These are phyloP conservation scores for Wallemia ichthyophaga DNA, from an alignment of 1,284 basidiomycete genomes.

Conservation along the genomic window DNA sequence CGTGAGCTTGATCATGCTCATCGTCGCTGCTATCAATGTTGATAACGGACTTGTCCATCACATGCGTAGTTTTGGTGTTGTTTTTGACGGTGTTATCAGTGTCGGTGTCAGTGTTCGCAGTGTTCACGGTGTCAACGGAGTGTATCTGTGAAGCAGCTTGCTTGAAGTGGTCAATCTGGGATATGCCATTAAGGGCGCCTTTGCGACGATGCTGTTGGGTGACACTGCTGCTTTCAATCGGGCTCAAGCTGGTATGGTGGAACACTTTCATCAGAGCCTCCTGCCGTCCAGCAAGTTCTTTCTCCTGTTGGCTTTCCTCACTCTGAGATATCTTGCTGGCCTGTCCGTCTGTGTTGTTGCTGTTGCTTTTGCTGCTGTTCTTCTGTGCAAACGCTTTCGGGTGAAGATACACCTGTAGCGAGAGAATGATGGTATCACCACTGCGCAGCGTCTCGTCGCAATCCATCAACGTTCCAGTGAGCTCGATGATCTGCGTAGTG, in stretches of 20 bases:
- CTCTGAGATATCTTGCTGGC: constrained; percentile 7
- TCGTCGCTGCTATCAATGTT: not conserved
- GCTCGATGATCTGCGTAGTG: constrained; percentile 16
- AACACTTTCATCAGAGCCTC: constrained; percentile 15
- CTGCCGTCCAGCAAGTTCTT: constrained; percentile 42
- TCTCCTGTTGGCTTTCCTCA: constrained; percentile 41
- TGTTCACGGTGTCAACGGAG: not conserved
- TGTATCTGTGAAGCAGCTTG: constrained; percentile 3
- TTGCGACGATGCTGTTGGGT: constrained; percentile 22
- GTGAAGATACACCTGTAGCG: constrained; percentile 33
- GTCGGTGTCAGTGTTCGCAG: no score
- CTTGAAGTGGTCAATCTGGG: constrained; percentile 9
- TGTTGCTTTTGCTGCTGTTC: no score
- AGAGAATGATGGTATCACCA: constrained; percentile 37
- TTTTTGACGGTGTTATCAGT: no score
- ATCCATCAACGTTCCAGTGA: constrained; percentile 32
- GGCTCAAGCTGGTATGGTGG: constrained; percentile 10
- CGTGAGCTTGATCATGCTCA: not conserved
- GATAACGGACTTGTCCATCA: not conserved
- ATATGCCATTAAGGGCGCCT: constrained; percentile 10
- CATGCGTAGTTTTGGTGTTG: no score
- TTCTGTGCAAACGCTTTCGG: constrained; percentile 26
- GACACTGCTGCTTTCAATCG: constrained; percentile 9
- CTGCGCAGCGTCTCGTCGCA: constrained; percentile 32
- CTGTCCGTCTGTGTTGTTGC: no score